These are phyloP conservation scores for Xylaria grammica DNA, from an alignment of 495 filamentous ascomycete species.

Conservation along the genomic window DNA sequence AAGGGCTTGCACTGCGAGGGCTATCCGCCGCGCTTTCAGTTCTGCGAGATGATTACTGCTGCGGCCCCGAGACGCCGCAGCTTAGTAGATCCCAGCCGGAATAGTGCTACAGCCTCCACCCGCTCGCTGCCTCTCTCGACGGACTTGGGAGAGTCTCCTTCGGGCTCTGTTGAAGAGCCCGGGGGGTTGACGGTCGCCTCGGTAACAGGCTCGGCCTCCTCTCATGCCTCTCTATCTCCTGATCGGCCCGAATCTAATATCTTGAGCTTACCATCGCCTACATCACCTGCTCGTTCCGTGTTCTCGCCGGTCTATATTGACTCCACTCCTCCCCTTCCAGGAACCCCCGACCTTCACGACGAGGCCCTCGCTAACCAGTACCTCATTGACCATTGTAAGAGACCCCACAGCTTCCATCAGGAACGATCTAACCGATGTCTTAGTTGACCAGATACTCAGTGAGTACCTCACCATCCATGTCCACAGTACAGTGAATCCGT, in stretches of 20 bases:
- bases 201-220: neutral
- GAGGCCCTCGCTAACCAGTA: neutral
- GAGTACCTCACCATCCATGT: neutral
- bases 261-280: neutral
- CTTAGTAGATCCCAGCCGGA: neutral
- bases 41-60: constrained; percentile 5
- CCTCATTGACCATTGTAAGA: constrained; percentile 1
- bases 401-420: neutral
- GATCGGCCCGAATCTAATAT: neutral
- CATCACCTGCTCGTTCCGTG: neutral
- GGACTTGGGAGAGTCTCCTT: neutral
- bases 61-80: neutral
- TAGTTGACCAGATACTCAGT: constrained; percentile 3
- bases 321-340: neutral
- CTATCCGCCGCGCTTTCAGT: constrained; percentile 1
- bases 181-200: neutral
- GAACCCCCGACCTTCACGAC: neutral
- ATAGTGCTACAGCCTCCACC: neutral
- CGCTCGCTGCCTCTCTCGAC: neutral
- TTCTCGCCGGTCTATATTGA: neutral
- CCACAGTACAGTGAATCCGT: neutral
- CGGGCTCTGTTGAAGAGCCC: neutral
- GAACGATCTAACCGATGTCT: neutral
- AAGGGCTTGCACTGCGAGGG: constrained; percentile 4
- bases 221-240: neutral